Evolutionary conservation across 305 asterid species (phyloP), one percentile per base, ranked within the genome.

Genomic region (Fraxinus sp.): DNA sequence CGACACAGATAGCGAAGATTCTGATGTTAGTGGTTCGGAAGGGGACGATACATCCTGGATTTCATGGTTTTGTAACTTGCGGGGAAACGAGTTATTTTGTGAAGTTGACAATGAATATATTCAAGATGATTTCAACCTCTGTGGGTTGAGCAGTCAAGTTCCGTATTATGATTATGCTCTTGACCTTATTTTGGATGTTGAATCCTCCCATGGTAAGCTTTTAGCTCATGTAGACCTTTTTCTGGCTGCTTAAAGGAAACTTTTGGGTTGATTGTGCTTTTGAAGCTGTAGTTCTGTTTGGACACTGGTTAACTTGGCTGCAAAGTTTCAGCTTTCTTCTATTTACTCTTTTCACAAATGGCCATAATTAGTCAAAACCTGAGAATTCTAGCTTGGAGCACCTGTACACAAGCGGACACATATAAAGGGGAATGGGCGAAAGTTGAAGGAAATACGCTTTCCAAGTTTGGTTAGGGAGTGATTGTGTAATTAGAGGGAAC

Each of bases 61-160:
- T 33, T 36, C 46, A 5, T 64, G 73, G 73, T 64, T 64, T 64
- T 64, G 73, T 3, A 64, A 64, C 7, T 64, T 64, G 73, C 16
- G 73, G 35, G 73, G 73, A 64, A 64, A 64, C 2, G 73, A 64
- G 73, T 64, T 64, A 64, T 64, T 64, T 64, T 64, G 73, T 64
- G 73, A 64, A 64, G 73, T 64, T 26, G 73, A 64, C 35, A 24
- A 8, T 64, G 73, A 64, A 24, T 64, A 64, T 64, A 64, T 64
- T 24, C 73, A 24, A 64, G 73, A 64, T 9, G 73, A 64, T 22
- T 64, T 64, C 33, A 64, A 64, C 73, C 73, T 64, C 5, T 64
- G 73, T 64, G 73, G 73, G 16, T 24, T 64, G 73, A 64, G 73
- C 16, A 64, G 73, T 22, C 73, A 64, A 64, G 73, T 64, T 24